Evolutionary conservation across 2,329 filamentous ascomycete genomes (phyloP), one percentile per base, ranked within the genome.

Genomic region (Uncinocarpus reesii): DNA sequence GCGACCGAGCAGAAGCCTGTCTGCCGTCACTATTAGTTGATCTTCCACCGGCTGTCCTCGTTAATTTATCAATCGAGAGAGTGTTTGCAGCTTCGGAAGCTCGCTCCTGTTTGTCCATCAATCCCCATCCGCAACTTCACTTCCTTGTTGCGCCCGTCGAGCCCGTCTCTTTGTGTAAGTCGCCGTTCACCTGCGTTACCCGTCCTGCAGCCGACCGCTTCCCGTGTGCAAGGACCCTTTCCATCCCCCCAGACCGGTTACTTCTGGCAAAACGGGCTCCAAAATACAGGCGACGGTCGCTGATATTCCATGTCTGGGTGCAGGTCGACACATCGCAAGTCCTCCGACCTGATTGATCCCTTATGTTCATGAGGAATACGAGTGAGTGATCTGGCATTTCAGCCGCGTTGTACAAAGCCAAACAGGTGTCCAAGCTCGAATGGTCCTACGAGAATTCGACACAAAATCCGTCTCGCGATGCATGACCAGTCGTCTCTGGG

Each of bases 401-500:
- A n/a, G 2, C 23, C 2, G n/a, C n/a, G 21, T 5, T 40, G 20
- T 24, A 23, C 20, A 44, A 15, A 15, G 24, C 3, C 26, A 23
- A 29, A 28, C 43, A 36, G 7, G 32, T 18, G 26, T 38, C 20
- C 20, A 7, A 23, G 29, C 24, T 28, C 43, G 43, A 37, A 46
- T 46, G 43, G 21, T 2, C 23, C 16, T 46, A 34, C 38, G 43
- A 38, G 16, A 37, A 38, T 20, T 31, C 20, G 23, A 29, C n/a
- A 7, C 8, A 13, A 20, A 29, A 10, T 8, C 11, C 23, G 15
- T 46, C 28, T n/a, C 38, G 50, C 28, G 16, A 53, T 53, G 52
- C 52, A 48, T 28, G 51, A 53, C 21, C 32, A 31, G 29, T 15
- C 21, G 16, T 16, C 48, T 11, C 20, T 29, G 21, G 35, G 41